Base-by-base conservation (phyloP, 768 basidiomycete genomes). In the Serpula lacrymans region DNA sequence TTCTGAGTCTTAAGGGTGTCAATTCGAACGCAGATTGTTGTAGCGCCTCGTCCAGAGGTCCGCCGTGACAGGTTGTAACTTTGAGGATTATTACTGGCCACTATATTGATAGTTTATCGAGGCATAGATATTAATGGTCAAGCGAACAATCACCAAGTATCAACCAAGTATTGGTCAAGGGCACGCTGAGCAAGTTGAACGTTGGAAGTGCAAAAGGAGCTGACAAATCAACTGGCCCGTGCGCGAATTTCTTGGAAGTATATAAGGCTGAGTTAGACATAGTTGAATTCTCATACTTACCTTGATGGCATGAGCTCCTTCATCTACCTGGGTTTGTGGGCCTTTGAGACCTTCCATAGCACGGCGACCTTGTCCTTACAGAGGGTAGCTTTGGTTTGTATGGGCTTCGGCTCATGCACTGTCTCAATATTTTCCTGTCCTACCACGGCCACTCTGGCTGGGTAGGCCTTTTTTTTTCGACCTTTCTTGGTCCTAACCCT, bases 401-500 rank as follows among this genome's bases (percentile, higher is more conserved):
- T 82, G 77, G 59, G 73, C 74, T 75, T 74, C 65, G 75, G 78
- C 68, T 71, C 73, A 79, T 80, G 80, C 78, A 82, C 72, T 71
- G 77, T 80, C 78, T 69, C 48, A 80, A 81, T 81, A 80, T 82
- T 82, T 82, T 69, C 77, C 78, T 62, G 77, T 79, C 75, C 74
- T 67, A 66, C 73, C 71, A 68, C 55, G 72, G 77, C 77, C 78
- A 75, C 74, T 77, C 75, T 75, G 73, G 73, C 73, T 73, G 68
- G 65, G 70, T 59, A 62, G 72, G 72, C 71, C 63, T 34, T 56
- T 47, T 58, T 59, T 69, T 68, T 62, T 64, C 50, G 51, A n/a
- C 36, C 11, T 3, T 44, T 2, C 13, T 44, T 0, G 2, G 6
- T 34, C 17, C 65, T 73, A 74, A 73, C 70, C 68, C 70, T 75